A percentile compares a stretch with the other conserved stretches of the same genome.
phyloP scores from a whole-genome alignment of 257 asterid genomes.

The Paraleonurus japonicus region DNA sequence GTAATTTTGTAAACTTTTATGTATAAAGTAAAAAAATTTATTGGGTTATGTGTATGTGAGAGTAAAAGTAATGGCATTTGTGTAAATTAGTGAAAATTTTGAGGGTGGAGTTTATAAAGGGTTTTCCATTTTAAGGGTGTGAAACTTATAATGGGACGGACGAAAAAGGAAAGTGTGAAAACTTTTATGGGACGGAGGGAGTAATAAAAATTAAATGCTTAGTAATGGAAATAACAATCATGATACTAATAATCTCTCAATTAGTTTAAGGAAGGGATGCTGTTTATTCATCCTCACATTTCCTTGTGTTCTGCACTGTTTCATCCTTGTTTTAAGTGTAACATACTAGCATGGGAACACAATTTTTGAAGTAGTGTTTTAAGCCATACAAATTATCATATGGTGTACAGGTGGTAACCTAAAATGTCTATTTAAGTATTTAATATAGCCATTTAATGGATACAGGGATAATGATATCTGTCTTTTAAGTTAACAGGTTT shows the following conservation, averaged over 20 bases:
- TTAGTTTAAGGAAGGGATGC: not conserved
- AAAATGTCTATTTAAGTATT: not conserved
- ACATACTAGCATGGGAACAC: not conserved
- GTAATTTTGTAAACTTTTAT: no score
- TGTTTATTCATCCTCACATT: not conserved
- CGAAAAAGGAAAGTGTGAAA: no score
- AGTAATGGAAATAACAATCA: not conserved
- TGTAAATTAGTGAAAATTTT: no score
- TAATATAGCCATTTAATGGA: not conserved
- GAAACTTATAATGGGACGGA: no score
- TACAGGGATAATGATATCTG: not conserved
- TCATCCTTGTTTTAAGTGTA: not conserved
- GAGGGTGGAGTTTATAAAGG: no score
- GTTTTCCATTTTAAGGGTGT: no score
- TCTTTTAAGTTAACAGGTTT: not conserved
- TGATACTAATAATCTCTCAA: not conserved
- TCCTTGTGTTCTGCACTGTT: not conserved
- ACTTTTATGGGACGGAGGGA: no score
- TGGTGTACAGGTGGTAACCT: not conserved
- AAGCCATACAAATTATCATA: not conserved
- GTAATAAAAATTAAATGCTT: not conserved
- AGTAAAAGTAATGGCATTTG: no score
- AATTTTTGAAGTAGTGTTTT: constrained; percentile 3
- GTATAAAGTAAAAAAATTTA: no score
- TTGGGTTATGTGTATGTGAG: no score